A percentile compares a stretch with the other conserved stretches of the same genome.
phyloP scores from a whole-genome alignment of 352 stramenopile species.

The Phytophthora tentaculata region DNA sequence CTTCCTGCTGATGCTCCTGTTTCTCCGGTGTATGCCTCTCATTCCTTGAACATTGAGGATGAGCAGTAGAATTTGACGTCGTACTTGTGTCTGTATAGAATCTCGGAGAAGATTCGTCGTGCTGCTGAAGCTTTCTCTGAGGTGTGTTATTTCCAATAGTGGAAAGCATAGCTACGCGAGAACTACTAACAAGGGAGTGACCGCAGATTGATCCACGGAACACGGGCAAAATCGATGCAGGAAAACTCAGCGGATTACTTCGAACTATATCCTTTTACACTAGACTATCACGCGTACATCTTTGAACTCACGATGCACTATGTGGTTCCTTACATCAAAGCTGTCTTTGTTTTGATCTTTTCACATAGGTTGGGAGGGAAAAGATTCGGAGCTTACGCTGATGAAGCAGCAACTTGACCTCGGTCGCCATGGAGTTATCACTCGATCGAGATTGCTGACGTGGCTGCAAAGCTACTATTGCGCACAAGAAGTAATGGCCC shows the following conservation, averaged over 20 bases:
- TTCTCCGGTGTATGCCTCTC: constrained; percentile 27
- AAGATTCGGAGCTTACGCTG: constrained; percentile 42
- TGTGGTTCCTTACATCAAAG: constrained; percentile 33
- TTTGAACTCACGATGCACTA: not conserved
- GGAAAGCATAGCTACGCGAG: not conserved
- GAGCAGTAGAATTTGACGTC: not conserved
- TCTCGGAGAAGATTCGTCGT: constrained; percentile 59
- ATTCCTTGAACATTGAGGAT: not conserved
- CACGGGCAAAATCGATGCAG: constrained; percentile 47
- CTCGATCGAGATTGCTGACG: constrained; percentile 45
- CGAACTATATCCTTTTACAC: constrained; percentile 62
- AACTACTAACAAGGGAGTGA: not conserved
- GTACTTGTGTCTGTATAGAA: constrained; percentile 23
- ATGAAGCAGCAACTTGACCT: constrained; percentile 68
- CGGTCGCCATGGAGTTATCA: constrained; percentile 43
- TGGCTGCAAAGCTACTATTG: constrained; percentile 53
- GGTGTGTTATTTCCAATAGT: constrained; percentile 22
- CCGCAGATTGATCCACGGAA: constrained; percentile 50
- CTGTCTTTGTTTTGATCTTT: constrained; percentile 8
- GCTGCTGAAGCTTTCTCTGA: constrained; percentile 57
- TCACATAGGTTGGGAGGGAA: constrained; percentile 59
- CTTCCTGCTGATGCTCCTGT: constrained; percentile 24
- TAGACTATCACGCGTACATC: constrained; percentile 2
- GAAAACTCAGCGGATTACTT: constrained; percentile 55
- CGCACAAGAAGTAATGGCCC: constrained; percentile 34